Base-by-base conservation (phyloP, 2,329 filamentous ascomycete species). In the Purpureocillium takamizusanense region DNA sequence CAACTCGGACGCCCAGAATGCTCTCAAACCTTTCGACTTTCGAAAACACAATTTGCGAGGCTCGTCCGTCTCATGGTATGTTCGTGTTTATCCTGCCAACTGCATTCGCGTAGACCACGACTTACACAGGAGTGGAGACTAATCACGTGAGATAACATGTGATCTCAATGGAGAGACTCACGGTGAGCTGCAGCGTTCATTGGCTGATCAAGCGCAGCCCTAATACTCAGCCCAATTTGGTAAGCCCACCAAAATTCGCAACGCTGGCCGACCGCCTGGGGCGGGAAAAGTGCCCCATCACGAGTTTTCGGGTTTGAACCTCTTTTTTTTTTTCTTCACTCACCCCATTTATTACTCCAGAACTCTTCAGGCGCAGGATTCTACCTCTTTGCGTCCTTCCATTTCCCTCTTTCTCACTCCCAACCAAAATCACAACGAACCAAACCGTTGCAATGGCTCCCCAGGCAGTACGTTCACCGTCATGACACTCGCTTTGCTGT, bases 401-500 rank as follows among this genome's bases (percentile, higher is more conserved):
- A 60, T 53, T 51, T 39, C 48, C 43, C 45, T 31, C 44, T 14
- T 7, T 13, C 28, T 14, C 28, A n/a, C 28, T 30, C 28, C 28
- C 11, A 21, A 28, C 8, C 37, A 42, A 41, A 57, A 61, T 67
- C 25, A 31, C 23, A 30, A 32, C 33, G 33, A 45, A 39, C 14
- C 23, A 56, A 45, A 42, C 46, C 49, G 40, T 66, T 69, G 74
- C 68, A 85, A 95, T 95, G 87, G 84, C 83, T 80, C 77, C 83
- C 69, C 74, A 74, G 70, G 76, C 83, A 72, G 89, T 95, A 95
- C 72, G 88, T 94, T 78, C 67, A 95, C 72, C 88, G 94, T 78
- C 67, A 62, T 67, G 65, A 70, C 76, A 83, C n/a, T 67, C 70
- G 88, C 88, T 95, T 94, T 95, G 88, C 88, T 95, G 87, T 85